These are phyloP conservation scores for Trichoderma asperellum DNA, from an alignment of 2,329 filamentous ascomycete genomes.

Conservation along the genomic window DNA sequence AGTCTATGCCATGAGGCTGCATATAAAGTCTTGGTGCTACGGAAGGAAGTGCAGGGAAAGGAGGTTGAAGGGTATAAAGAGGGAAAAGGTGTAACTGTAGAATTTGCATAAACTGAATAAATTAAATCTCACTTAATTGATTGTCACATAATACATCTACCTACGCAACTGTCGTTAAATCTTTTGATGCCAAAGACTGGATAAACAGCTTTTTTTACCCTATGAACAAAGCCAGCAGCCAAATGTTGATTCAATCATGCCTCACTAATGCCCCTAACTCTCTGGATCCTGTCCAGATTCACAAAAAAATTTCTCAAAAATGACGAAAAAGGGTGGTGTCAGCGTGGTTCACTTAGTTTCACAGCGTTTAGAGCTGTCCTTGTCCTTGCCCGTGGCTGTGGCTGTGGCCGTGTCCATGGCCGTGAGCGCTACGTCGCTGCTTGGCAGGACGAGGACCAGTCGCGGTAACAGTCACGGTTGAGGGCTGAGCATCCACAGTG, in stretches of 20 bases:
- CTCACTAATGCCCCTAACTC: conserved; percentile 36
- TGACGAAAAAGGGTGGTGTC: conserved; percentile 17
- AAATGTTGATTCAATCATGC: conserved; percentile 44
- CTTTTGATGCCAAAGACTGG: conserved; percentile 42
- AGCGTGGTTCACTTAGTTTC: conserved; percentile 27
- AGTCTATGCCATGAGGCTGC: not conserved
- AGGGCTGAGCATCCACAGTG: conserved; percentile 48
- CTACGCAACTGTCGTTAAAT: conserved; percentile 38
- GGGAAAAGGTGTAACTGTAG: not conserved
- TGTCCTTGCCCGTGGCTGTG: conserved; percentile 45
- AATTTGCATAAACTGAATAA: conserved; percentile 6
- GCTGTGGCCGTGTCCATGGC: conserved; percentile 40
- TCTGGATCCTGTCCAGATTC: conserved; percentile 46
- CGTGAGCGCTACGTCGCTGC: conserved; percentile 45
- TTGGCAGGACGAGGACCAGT: conserved; percentile 31
- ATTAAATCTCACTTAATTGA: conserved; percentile 23
- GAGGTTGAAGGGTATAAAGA: not conserved
- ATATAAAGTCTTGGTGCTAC: too few relatives aligned
- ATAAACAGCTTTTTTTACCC: conserved; percentile 39
- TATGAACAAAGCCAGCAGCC: conserved; percentile 41
- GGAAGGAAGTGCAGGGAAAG: too few relatives aligned
- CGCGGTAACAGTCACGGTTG: conserved; percentile 47
- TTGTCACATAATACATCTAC: conserved; percentile 34
- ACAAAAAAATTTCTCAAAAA: conserved; percentile 31
- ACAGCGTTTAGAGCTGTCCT: conserved; percentile 35